These are phyloP conservation scores for Croton setiger DNA, from an alignment of 441 rosid genomes.

Conservation along the genomic window DNA sequence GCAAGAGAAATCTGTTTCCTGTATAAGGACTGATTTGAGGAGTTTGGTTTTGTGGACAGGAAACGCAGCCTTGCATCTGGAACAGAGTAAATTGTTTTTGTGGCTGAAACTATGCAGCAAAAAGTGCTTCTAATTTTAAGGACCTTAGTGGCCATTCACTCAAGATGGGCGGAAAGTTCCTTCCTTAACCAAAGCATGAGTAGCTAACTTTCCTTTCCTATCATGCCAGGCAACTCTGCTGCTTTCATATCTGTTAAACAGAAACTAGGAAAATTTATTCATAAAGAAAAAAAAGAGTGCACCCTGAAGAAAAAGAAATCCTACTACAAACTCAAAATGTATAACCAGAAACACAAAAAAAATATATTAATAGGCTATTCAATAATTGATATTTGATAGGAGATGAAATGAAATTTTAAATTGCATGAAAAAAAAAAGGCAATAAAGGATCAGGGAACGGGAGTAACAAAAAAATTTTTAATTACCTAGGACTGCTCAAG, in stretches of 20 bases:
- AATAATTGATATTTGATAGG: neutral
- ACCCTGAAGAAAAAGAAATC: neutral
- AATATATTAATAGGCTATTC: neutral
- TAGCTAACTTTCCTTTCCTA: neutral
- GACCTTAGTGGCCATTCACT: conserved; percentile 18
- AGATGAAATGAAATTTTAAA: neutral
- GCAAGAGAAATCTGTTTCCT: conserved; percentile 52
- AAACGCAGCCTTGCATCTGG: conserved; percentile 4
- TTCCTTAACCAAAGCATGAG: neutral
- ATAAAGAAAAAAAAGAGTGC: neutral
- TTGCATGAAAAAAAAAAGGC: too few species aligned
- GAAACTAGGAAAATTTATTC: neutral
- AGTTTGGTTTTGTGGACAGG: conserved; percentile 17
- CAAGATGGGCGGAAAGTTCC: neutral
- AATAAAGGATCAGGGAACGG: too few species aligned
- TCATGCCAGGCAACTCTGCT: neutral
- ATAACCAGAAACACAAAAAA: neutral
- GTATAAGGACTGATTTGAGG: conserved; percentile 27
- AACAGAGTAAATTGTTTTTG: neutral
- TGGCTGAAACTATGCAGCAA: neutral
- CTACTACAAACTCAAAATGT: neutral
- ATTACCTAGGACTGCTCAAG: too few species aligned
- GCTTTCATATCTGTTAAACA: neutral
- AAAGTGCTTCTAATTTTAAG: neutral
- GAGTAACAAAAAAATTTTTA: too few species aligned